Base-by-base conservation (phyloP, 2,329 filamentous ascomycete genomes). In the Aureobasidium sp. region DNA sequence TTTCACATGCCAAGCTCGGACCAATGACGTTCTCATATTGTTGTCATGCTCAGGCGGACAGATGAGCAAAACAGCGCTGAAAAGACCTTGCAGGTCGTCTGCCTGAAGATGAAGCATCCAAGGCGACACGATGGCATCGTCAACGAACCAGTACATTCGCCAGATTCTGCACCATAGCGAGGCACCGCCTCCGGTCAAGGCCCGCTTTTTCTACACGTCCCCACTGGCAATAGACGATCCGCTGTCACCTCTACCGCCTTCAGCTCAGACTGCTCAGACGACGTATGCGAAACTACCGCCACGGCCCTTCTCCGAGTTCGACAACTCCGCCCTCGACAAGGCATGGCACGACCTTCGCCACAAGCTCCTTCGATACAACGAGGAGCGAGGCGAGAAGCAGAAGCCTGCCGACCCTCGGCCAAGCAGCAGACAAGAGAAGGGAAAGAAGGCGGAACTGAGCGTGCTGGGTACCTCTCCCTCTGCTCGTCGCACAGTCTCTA, bases 81-180 rank as follows among this genome's bases (percentile, higher is more conserved):
- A 58, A 11, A 46, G 19, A 42, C 23, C 21, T 25, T 25, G 8
- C 43, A 15, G 23, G 1, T 29, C 17, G 23, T 23, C 27, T 46
- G 31, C 7, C 15, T 47, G 42, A 58, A 58, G 31, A 58, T 57
- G 53, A 46, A 35, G 53, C 19, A 38, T 57, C 10, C 27, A 38
- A 47, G 35, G 21, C 40, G 45, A 50, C 57, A 60, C 9, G 35
- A 46, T 42, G 38, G 29, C 51, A 42, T 60, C 58, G 46, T 57
- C 63, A 33, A 68, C 75, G 37, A 77, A 76, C 63, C 72, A 74
- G 62, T 78, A 77, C 67, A 74, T 77, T 50, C 72, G 76, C 53
- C 72, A 77, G 64, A 70, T 77, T 25, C 68, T 78, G 27, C 75
- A 78, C 64, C 66, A 70, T 31, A 62, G 65, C 51, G 69, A 72